Evolutionary conservation across 805 yeast species (phyloP).

Genomic region (Danielia oregonensis): DNA sequence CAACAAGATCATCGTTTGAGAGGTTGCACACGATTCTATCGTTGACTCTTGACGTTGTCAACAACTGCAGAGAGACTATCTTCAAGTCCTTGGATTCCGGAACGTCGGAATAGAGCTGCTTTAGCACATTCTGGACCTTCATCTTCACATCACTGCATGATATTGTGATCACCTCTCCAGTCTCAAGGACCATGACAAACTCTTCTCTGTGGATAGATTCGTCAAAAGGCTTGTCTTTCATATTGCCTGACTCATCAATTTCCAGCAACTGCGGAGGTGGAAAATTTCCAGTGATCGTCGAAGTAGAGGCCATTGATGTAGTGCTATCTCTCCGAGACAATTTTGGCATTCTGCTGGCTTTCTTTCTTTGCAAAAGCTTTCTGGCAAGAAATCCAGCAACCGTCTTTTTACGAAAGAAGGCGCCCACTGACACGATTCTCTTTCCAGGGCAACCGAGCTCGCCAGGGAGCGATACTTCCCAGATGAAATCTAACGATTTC

Average conservation of each 20-base stretch:
- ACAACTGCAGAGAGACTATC: slow-evolving; percentile 51
- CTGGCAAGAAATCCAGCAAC: slow-evolving; percentile 42
- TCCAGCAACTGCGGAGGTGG: slow-evolving; percentile 21
- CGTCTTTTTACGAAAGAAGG: slow-evolving; percentile 59
- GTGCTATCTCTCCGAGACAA: slow-evolving; percentile 34
- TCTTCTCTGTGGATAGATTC: slow-evolving; percentile 36
- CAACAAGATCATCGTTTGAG: slow-evolving; percentile 47
- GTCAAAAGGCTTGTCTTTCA: slow-evolving; percentile 5
- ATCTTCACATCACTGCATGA: slow-evolving; percentile 48
- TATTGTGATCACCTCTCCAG: slow-evolving; percentile 48
- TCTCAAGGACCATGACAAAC: slow-evolving; percentile 48
- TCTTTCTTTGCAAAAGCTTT: slow-evolving; percentile 23
- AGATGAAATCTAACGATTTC: slow-evolving; percentile 48
- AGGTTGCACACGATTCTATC: slow-evolving; percentile 63
- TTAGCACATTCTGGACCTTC: slow-evolving; percentile 24
- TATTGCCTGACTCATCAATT: not conserved
- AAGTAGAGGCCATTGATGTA: slow-evolving; percentile 21
- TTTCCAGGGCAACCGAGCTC: slow-evolving; percentile 22
- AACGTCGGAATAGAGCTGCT: slow-evolving; percentile 15
- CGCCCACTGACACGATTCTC: slow-evolving; percentile 42
- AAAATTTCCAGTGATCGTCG: slow-evolving; percentile 29
- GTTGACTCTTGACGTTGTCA: slow-evolving; percentile 69
- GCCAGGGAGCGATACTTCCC: slow-evolving; percentile 46
- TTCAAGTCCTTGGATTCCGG: slow-evolving; percentile 8
- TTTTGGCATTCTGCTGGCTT: slow-evolving; percentile 10